These are phyloP conservation scores for Acacia melanoxylon DNA, from an alignment of 306 rosid species.

Conservation along the genomic window DNA sequence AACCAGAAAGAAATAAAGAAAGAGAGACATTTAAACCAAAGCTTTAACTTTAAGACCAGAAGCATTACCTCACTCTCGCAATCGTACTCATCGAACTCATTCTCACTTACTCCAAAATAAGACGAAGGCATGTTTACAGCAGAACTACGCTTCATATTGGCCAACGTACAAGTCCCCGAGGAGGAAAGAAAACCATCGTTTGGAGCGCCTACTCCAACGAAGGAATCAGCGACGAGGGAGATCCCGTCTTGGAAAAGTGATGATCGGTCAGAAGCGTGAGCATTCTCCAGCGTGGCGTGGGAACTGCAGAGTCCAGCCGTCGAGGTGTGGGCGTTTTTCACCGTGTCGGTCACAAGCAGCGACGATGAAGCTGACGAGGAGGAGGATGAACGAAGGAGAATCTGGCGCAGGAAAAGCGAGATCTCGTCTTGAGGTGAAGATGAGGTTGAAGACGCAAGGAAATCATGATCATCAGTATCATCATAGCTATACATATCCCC, in stretches of 20 bases:
- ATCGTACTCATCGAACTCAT: conserved; percentile 75
- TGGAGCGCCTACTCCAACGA: conserved; percentile 14
- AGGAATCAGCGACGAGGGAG: conserved; percentile 46
- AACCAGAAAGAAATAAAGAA: background rate
- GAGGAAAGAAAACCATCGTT: conserved; percentile 1
- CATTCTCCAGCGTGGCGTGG: conserved; percentile 26
- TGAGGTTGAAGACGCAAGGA: conserved; percentile 37
- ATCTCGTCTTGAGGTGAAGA: conserved; percentile 73
- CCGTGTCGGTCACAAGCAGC: conserved; percentile 7
- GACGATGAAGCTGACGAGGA: conserved; percentile 41
- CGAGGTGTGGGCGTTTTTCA: conserved; percentile 3
- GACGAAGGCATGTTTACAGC: conserved; percentile 56
- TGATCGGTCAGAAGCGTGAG: conserved; percentile 22
- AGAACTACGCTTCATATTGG: conserved; percentile 13
- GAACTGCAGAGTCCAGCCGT: conserved; percentile 31
- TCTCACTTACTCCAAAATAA: conserved; percentile 53
- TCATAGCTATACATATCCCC: conserved; percentile 44
- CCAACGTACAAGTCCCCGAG: background rate
- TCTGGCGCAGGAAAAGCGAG: conserved; percentile 85
- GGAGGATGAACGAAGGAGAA: conserved; percentile 75
- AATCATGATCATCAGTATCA: conserved; percentile 10
- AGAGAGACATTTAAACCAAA: background rate
- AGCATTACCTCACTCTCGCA: conserved; percentile 81
- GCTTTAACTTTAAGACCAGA: conserved; percentile 5
- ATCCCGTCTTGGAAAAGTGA: conserved; percentile 42